A percentile compares a stretch with the other conserved stretches of the same genome.
These are phyloP conservation scores for Aspergillus conjunctus DNA, from an alignment of 495 filamentous ascomycete genomes.

Conservation along the genomic window DNA sequence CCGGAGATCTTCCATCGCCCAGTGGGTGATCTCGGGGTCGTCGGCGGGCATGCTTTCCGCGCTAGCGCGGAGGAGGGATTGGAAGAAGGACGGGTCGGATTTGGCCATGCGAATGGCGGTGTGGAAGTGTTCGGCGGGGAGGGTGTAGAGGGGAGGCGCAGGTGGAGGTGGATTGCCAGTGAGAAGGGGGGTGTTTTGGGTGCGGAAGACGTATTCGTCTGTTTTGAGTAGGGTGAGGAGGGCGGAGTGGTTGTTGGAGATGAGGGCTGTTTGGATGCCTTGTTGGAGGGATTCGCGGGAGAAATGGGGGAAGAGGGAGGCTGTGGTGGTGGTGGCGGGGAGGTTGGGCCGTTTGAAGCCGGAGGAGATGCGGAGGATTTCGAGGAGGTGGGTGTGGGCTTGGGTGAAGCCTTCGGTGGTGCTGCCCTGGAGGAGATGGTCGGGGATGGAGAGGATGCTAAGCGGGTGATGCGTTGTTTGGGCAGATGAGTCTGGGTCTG, in stretches of 20 bases:
- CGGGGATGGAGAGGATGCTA: constrained; percentile 29
- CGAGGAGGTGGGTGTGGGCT: constrained; percentile 29
- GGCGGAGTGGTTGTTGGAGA: constrained; percentile 31
- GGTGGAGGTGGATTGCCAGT: neutral
- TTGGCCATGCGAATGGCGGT: constrained; percentile 29
- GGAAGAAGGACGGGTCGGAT: constrained; percentile 33
- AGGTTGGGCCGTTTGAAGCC: constrained; percentile 22
- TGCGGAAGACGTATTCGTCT: constrained; percentile 40
- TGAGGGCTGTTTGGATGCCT: constrained; percentile 41
- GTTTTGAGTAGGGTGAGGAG: constrained; percentile 43
- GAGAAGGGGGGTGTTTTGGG: constrained; percentile 2
- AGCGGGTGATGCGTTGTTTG: constrained; percentile 23
- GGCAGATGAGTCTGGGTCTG: neutral
- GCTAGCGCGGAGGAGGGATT: constrained; percentile 40
- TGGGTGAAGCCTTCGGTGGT: constrained; percentile 7
- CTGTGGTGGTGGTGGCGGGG: constrained; percentile 1
- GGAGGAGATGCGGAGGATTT: constrained; percentile 39
- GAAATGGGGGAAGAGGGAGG: too few relatives aligned
- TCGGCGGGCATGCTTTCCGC: constrained; percentile 44
- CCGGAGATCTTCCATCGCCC: constrained; percentile 31
- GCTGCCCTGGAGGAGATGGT: constrained; percentile 30
- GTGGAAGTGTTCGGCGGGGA: constrained; percentile 37
- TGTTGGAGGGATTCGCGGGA: constrained; percentile 36
- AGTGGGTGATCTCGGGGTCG: constrained; percentile 38
- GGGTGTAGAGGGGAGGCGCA: constrained; percentile 21